Percentiles rank a stretch among this genome's conserved stretches.
These are phyloP conservation scores for Schwanniomyces occidentalis DNA, from an alignment of 805 yeast genomes.

Conservation along the genomic window DNA sequence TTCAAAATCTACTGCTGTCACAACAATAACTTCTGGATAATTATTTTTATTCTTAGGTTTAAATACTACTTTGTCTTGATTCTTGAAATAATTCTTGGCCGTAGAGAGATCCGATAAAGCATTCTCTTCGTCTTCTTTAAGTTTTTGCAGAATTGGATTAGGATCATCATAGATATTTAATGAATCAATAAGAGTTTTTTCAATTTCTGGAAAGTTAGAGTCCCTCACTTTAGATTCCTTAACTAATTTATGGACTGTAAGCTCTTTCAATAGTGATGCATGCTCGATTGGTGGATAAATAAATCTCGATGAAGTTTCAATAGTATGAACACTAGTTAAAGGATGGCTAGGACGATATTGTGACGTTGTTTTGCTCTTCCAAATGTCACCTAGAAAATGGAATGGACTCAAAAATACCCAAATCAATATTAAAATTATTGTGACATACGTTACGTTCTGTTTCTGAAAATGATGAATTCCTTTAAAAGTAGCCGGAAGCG, in stretches of 20 bases:
- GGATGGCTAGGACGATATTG: constrained; percentile 35
- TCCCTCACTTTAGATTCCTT: constrained; percentile 48
- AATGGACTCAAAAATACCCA: constrained; percentile 24
- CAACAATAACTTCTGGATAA: constrained; percentile 70
- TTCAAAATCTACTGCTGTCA: constrained; percentile 77
- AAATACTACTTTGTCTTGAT: constrained; percentile 62
- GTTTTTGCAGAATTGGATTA: constrained; percentile 31
- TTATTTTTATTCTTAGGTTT: constrained; percentile 34
- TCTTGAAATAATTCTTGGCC: constrained; percentile 60
- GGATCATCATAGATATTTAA: constrained; percentile 46
- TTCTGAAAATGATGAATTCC: constrained; percentile 13
- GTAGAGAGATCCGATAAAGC: constrained; percentile 40
- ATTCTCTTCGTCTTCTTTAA: constrained; percentile 49
- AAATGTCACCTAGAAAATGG: constrained; percentile 8
- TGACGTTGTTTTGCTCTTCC: constrained; percentile 3
- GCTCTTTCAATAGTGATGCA: constrained; percentile 58
- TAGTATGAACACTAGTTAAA: constrained; percentile 27
- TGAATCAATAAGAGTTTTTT: constrained; percentile 34
- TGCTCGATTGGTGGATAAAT: constrained; percentile 79
- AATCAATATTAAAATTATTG: constrained; percentile 15
- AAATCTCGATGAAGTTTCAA: constrained; percentile 50
- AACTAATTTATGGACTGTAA: constrained; percentile 54
- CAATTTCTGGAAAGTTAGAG: constrained; percentile 40
- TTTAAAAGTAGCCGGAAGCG: constrained; percentile 31
- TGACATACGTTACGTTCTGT: constrained; percentile 13